Conservation (phyloP, 345 rosid species). For the Aquilaria sinensis region DNA sequence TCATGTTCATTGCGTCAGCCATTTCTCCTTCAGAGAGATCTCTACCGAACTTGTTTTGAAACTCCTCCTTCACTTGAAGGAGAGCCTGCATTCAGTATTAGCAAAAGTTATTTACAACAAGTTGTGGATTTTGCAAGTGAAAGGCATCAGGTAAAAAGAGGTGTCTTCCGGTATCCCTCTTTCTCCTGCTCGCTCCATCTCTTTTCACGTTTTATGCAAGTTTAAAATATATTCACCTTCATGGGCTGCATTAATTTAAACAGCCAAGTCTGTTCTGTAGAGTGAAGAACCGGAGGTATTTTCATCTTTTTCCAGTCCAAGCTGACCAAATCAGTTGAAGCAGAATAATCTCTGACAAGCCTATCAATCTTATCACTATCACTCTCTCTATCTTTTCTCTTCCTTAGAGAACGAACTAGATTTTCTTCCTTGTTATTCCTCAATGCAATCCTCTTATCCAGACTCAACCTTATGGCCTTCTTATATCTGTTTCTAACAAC, state of each 20-base stretch:
- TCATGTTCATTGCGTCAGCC: slow-evolving; percentile 49
- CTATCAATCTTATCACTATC: slow-evolving; percentile 64
- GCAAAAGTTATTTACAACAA: slow-evolving; percentile 14
- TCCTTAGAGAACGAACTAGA: slow-evolving; percentile 6
- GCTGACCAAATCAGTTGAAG: slow-evolving; percentile 64
- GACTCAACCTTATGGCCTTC: slow-evolving; percentile 59
- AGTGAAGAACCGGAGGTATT: slow-evolving; percentile 90
- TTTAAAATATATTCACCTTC: slow-evolving; percentile 49
- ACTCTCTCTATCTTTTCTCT: slow-evolving; percentile 20
- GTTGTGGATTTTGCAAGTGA: not conserved
- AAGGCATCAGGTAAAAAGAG: not conserved
- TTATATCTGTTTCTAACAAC: slow-evolving; percentile 43
- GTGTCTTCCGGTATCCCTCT: too few species aligned
- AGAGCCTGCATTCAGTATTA: slow-evolving; percentile 39
- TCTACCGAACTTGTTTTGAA: slow-evolving; percentile 44
- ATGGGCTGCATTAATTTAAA: slow-evolving; percentile 91
- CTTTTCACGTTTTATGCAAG: not conserved
- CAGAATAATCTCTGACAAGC: slow-evolving; percentile 68
- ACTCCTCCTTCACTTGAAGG: slow-evolving; percentile 46
- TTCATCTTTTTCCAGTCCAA: slow-evolving; percentile 96
- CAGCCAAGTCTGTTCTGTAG: slow-evolving; percentile 78
- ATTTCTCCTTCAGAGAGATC: slow-evolving; percentile 63
- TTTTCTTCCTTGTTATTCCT: slow-evolving; percentile 38
- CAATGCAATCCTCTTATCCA: slow-evolving; percentile 56
- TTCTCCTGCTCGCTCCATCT: not conserved